Base-by-base conservation (phyloP, 1,284 basidiomycete species). In the Rugiboletus extremiorientalis region DNA sequence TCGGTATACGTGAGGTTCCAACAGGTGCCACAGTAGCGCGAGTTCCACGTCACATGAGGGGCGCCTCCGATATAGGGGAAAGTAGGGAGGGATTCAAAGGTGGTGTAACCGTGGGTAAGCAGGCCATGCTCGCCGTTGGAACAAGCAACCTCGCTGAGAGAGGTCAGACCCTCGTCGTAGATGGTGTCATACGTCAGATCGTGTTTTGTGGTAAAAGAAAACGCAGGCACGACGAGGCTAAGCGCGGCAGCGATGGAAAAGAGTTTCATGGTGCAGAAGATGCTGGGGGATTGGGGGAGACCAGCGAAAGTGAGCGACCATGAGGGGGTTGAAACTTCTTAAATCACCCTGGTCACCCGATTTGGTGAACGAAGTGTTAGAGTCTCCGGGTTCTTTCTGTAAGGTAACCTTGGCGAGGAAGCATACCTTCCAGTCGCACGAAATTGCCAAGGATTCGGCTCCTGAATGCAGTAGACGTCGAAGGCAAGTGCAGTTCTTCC, bases 11-110 rank as follows among this genome's bases (percentile, higher is more conserved):
- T 62, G 49, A 73, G 52, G 10, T 48, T 4, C 68, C 67, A 73
- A 43, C 72, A 72, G 6, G 54, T 56, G 0, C 65, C 64, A 31
- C 70, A 72, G 41, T 59, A 50, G 12, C 3, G 50, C 1, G 65
- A 70, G 48, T 67, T 49, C 60, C 55, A 63, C 5, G 43, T 2
- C 56, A 85, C 64, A 20, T 69, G 74, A 18, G 65, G 61, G 6
- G 76, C 73, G 5, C 76, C 81, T 27, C 80, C 83, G 64, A 85
- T 78, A 67, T 72, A 65, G 10, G 83, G 82, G 71, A 79, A 84
- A 52, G 61, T 70, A 31, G 81, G 80, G 33, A 85, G 68, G 33
- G 72, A 68, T n/a, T 67, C 69, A 60, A 83, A 79, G 34, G 74
- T 81, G 16, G 66, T 69, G 63, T 69, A 83, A 20, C 76, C 75